Base-by-base conservation (phyloP, 495 filamentous ascomycete species). In the Aspergillus leporis region DNA sequence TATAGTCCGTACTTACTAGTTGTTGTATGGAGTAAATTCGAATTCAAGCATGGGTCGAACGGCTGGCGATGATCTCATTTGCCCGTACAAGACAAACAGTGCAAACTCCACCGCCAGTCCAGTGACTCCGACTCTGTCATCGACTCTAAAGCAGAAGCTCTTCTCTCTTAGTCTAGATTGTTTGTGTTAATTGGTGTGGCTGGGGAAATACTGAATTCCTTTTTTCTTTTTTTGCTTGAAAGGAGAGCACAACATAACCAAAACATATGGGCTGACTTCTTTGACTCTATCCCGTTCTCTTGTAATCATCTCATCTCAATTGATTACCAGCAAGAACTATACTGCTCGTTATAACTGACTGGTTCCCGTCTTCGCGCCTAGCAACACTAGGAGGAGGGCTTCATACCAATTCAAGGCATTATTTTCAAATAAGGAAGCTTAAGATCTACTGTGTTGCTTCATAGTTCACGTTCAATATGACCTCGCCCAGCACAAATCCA, bases 11-110 rank as follows among this genome's bases (percentile, higher is more conserved):
- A 4, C 10, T 14, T 36, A 4, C 34, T 4, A 36, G 34, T 10
- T 2, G 34, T 36, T 36, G 13, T 36, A 4, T 36, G 8, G 34
- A 36, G 34, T 36, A 7, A 41, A 41, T 41, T 12, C 10, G 25
- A n/a, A 41, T 41, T 16, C n/a, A 41, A 16, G 38, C 13, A 41
- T 41, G 13, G 38, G 14, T 41, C 38, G n/a, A 12, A 41, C n/a
- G 38, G 38, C 28, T 16, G 50, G 28, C 52, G 25, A 61, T 61
- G 59, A 61, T 53, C 48, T 61, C 53, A 61, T 61, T 40, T 31
- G 31, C 32, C n/a, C 22, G 51, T 38, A 30, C 48, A 36, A 50
- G 31, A 18, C 73, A 75, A 74, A 75, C 73, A 69, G 47, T 72
- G 71, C 73, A 74, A 72, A 74, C 59, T 48, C 61, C 58, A 53